Evolutionary conservation across 2,329 filamentous ascomycete species (phyloP).

Genomic region (Aspergillus ochraceoroseus): DNA sequence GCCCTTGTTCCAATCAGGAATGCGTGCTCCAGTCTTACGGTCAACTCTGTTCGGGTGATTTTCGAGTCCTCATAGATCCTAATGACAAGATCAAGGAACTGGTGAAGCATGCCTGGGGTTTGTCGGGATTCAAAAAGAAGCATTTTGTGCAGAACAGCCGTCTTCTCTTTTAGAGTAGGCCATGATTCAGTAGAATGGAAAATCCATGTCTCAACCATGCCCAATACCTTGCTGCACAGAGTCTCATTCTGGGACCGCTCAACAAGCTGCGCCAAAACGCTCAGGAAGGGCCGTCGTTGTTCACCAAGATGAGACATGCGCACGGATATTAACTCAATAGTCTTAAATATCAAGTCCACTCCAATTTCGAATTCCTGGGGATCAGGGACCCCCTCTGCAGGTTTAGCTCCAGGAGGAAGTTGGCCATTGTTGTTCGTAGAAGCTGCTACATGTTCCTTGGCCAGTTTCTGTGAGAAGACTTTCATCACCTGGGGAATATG

Average conservation of each 20-base stretch:
- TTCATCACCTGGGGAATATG: constrained; percentile 90
- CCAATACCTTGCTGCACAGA: constrained; percentile 86
- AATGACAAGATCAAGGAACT: constrained; percentile 93
- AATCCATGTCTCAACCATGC: constrained; percentile 93
- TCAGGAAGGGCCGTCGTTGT: constrained; percentile 86
- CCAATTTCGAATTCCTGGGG: constrained; percentile 81
- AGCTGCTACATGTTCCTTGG: constrained; percentile 81
- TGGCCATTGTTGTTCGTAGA: constrained; percentile 53
- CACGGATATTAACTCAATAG: constrained; percentile 84
- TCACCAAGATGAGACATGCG: constrained; percentile 92
- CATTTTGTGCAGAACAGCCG: constrained; percentile 98
- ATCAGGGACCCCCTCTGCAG: constrained; percentile 49
- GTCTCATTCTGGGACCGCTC: constrained; percentile 86
- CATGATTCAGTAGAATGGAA: constrained; percentile 93
- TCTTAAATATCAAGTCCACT: constrained; percentile 86
- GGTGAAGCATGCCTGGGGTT: constrained; percentile 79
- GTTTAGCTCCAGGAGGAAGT: constrained; percentile 39
- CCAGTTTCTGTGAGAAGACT: constrained; percentile 83
- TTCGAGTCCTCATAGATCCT: constrained; percentile 97
- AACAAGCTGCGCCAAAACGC: constrained; percentile 87
- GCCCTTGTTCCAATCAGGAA: constrained; percentile 94
- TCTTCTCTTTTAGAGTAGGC: constrained; percentile 97
- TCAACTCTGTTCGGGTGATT: constrained; percentile 89
- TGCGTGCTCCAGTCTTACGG: constrained; percentile 94
- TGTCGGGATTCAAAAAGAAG: constrained; percentile 81